Base-by-base conservation (phyloP, 2,329 filamentous ascomycete species). In the Colletotrichum gloeosporioides region DNA sequence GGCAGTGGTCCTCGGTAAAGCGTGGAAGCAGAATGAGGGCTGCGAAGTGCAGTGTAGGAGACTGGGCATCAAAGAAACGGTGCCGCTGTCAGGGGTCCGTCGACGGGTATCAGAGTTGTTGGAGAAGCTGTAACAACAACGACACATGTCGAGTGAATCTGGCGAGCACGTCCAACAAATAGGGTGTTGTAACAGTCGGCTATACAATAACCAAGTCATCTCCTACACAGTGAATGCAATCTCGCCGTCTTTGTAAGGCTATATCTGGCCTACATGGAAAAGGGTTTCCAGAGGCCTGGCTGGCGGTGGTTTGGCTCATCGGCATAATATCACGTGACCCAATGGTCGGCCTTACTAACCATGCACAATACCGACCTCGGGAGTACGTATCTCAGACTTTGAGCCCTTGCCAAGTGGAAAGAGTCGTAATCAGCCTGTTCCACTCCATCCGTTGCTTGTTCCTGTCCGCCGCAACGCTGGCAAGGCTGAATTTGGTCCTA, bases 11-110 rank as follows among this genome's bases (percentile, higher is more conserved):
- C 84, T 99, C 36, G 96, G 96, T 1, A 93, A 91, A 77, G 87
- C 87, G 5, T 98, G 94, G 93, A 86, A 81, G 61, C 85, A 89
- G 49, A 85, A 88, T 3, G 86, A 87, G 61, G 83, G 87, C n/a
- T 90, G 94, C 49, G 96, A 98, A 83, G 91, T 98, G 34, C 95
- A 98, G 82, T 96, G 95, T 84, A 90, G 95, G 75, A 89, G 90
- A 72, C 86, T 96, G 31, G 89, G 88, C 1, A 77, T 94, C 18
- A 93, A 90, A 78, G 88, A 93, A 78, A 86, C 91, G 16, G 90
- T 95, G 16, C 80, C 86, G 4, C 73, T 92, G 8, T 86, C 88
- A 2, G 82, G 86, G 5, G 81, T 95, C 25, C 85, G 86, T 13
- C 61, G 39, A 25, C 62, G 6, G 87, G 89, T 81, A 86, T 92